Base-by-base conservation (phyloP, 345 rosid species). In the Populus ilicifolia region DNA sequence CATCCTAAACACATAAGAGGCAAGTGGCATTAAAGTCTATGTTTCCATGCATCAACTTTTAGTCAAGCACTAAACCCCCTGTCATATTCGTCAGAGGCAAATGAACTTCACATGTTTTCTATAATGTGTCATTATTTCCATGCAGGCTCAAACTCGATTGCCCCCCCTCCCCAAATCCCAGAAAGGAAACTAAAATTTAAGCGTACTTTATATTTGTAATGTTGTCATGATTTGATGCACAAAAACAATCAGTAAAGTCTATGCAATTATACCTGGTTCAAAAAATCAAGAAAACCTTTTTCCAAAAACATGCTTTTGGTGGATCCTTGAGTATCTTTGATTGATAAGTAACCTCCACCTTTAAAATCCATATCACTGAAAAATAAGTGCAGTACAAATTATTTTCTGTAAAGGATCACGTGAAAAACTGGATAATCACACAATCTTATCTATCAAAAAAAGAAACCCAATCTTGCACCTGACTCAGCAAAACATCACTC, bases 251-350 rank as follows among this genome's bases (percentile, higher is more conserved):
- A 54, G 27, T 38, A 38, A 39, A 27, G 36, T 21, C 1, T 33
- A 6, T 27, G 25, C 68, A 74, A 14, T 46, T 5, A 29, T 88
- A 95, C 99, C 99, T 89, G 85, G 79, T 83, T 81, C 79, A 95
- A 76, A 84, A 84, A 93, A 81, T 90, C 88, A 27, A 90, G 83
- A 83, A 93, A 93, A 33, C 97, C 97, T 74, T 86, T 88, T 80
- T 92, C 89, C 92, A 92, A 84, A 75, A 82, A 85, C 48, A 36
- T 74, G 71, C 85, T 85, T 72, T 54, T 75, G 21, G 79, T 77
- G 75, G 84, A 80, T 79, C 89, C 92, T 74, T 79, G 72, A 79
- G 91, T 70, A 86, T 93, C 94, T 87, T 89, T 89, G 71, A 90
- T 77, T 59, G 80, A 81, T 71, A 95, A 79, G 76, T 89, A 68